Evolutionary conservation across 2,329 filamentous ascomycete species (phyloP).

Genomic region (Exophiala xenobiotica): DNA sequence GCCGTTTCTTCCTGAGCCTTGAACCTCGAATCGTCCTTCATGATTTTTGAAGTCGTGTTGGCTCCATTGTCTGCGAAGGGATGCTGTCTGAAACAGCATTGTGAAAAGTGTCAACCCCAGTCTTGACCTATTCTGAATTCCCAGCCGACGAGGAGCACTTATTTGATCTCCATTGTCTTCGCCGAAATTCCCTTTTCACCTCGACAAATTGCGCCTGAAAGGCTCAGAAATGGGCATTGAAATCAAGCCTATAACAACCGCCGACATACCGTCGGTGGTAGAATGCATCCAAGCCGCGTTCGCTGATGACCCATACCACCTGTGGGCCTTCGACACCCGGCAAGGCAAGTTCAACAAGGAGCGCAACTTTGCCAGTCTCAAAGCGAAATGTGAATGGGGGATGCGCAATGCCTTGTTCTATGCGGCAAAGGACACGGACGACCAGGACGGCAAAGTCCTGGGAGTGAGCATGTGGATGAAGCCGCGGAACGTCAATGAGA

Average conservation of each 20-base stretch:
- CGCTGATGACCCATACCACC: slow-evolving; percentile 64
- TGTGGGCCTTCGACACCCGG: slow-evolving; percentile 59
- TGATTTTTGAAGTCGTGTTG: no score
- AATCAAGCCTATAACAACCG: slow-evolving; percentile 55
- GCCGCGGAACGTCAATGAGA: slow-evolving; percentile 50
- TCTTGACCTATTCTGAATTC: no score
- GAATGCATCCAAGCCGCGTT: slow-evolving; percentile 67
- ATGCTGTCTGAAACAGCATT: no score
- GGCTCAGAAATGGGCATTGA: slow-evolving; percentile 50
- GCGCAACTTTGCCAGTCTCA: slow-evolving; percentile 63
- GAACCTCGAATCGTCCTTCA: no score
- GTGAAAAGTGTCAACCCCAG: no score
- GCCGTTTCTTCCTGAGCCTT: no score
- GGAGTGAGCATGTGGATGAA: slow-evolving; percentile 73
- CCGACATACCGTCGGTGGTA: slow-evolving; percentile 64
- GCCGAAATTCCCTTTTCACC: not conserved
- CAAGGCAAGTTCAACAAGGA: slow-evolving; percentile 54
- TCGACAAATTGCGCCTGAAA: not conserved
- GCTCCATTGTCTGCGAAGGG: no score
- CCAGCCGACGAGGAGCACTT: no score
- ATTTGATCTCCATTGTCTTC: no score
- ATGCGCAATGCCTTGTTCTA: slow-evolving; percentile 69
- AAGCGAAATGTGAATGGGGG: slow-evolving; percentile 67
- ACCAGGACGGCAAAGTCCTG: slow-evolving; percentile 51
- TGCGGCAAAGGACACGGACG: slow-evolving; percentile 61